Percentiles rank a stretch among this genome's conserved stretches.
Evolutionary conservation across 441 rosid genomes (phyloP).

Genomic region (Mallotus japonicus): DNA sequence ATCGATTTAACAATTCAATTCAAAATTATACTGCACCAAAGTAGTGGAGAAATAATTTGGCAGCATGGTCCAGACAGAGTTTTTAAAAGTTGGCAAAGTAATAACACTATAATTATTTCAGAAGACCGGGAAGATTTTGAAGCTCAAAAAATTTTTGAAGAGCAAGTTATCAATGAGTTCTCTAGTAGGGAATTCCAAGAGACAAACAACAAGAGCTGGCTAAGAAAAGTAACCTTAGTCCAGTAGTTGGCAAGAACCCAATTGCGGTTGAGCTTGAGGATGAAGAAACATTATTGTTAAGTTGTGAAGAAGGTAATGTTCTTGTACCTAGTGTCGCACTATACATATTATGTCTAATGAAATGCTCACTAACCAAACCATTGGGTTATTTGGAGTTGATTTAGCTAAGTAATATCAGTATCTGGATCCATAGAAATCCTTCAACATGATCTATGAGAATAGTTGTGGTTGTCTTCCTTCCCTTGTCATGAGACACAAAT

Average conservation of each 20-base stretch:
- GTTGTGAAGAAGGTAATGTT: constrained; percentile 20
- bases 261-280: too few relatives aligned
- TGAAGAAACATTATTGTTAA: not conserved
- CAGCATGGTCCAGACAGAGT: constrained; percentile 48
- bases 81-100: constrained; percentile 42
- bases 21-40: constrained; percentile 37
- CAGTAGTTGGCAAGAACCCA: too few relatives aligned
- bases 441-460: too few relatives aligned
- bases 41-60: constrained; percentile 34
- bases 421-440: too few relatives aligned
- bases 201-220: not conserved
- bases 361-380: not conserved
- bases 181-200: not conserved
- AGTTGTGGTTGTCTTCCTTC: too few relatives aligned
- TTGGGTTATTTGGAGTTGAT: constrained; percentile 14
- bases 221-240: not conserved
- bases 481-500: too few relatives aligned
- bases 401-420: constrained; percentile 10
- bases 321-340: constrained; percentile 25
- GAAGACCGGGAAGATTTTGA: constrained; percentile 50
- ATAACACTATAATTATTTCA: constrained; percentile 24
- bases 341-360: constrained; percentile 4
- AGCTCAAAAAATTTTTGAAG: constrained; percentile 29
- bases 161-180: constrained; percentile 14
- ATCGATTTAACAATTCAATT: constrained; percentile 32